Evolutionary conservation across 352 stramenopile species (phyloP), one percentile per base, ranked within the genome.

Genomic region (Phytophthora sansomeana): DNA sequence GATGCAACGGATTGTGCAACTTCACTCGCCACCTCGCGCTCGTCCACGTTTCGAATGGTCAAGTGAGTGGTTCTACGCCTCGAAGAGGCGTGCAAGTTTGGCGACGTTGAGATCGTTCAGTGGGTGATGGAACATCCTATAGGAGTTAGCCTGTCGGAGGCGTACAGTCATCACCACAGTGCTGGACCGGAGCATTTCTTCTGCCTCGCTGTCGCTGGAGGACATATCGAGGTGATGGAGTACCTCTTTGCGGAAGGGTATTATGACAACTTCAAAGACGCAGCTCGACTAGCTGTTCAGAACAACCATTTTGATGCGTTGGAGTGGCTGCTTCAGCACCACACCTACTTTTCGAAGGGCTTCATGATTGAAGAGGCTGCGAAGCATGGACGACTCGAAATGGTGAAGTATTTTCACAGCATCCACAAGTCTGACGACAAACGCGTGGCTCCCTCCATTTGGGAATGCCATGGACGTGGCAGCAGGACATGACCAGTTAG

Each of bases 341-440:
- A 63, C 32, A 4, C n/a, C 28, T 65, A 52, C 30, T 29, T 17
- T 24, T 41, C 46, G 2, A 4, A 56, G 26, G 47, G 17, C 17
- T 57, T 58, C 8, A 65, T 65, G 48, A 14, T 59, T 16, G 48
- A 67, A 19, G 58, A 56, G 38, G 58, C 58, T 48, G 58, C 58
- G 11, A 42, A 33, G 39, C n/a, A 53, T 4, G 49, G 58, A 32
- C 48, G 26, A 47, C 11, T 60, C 21, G 29, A 42, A 4, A 24
- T 67, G 14, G 16, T 67, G 28, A 33, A 67, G 39, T 60, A 41
- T 33, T 55, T 67, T 7, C 48, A 61, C 29, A n/a, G n/a, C 11
- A 4, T 19, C 5, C 13, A 42, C 28, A 49, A 26, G 17, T 21
- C 35, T 8, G 36, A 39, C 6, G 24, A 50, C n/a, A 6, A 30